Base-by-base conservation (phyloP, 2,329 filamentous ascomycete genomes). In the Acrocalymma vagum region DNA sequence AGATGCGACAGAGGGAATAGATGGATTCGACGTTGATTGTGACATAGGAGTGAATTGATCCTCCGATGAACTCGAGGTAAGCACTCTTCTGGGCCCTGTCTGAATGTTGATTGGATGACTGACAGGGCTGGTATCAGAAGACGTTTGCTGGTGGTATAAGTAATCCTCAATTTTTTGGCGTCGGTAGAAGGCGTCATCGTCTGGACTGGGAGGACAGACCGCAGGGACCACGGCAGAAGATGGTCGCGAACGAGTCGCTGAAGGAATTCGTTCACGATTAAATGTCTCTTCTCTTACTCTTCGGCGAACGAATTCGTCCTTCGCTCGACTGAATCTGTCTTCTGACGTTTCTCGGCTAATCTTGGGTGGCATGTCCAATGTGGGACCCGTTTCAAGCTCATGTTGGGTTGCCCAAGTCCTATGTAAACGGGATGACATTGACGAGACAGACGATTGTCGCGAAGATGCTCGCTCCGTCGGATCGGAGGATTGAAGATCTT, bases 1-100 rank as follows among this genome's bases (percentile, higher is more conserved):
- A 2, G 76, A 78, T n/a, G 72, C 70, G 11, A 76, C 70, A 7
- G 76, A 79, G 2, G 76, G 76, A 16, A 78, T 77, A 1, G 76
- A 79, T 9, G 76, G 76, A 40, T 78, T 75, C 8, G 75, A 78
- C 7, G 74, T 73, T 5, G 74, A 76, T 52, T 76, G 74, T 16
- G 76, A 78, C 44, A 77, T 74, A 24, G 73, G 73, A 9, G 70
- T 71, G 35, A 78, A 72, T 28, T 72, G 70, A 34, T 73, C 71
- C 26, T 78, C 75, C 5, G 75, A 78, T 5, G 75, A 76, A 53
- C 71, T 77, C 10, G 75, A 76, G 4, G 70, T 65, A 34, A 68
- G 29, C 14, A 55, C 55, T 34, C 58, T 40, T 57, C 56, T 45
- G 38, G 55, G 42, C 44, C 55, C 40, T 21, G 46, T 42, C 3